A percentile compares a stretch with the other conserved stretches of the same genome.
Conservation (phyloP, 179 eudicot species). For the Beta lomatogona region DNA sequence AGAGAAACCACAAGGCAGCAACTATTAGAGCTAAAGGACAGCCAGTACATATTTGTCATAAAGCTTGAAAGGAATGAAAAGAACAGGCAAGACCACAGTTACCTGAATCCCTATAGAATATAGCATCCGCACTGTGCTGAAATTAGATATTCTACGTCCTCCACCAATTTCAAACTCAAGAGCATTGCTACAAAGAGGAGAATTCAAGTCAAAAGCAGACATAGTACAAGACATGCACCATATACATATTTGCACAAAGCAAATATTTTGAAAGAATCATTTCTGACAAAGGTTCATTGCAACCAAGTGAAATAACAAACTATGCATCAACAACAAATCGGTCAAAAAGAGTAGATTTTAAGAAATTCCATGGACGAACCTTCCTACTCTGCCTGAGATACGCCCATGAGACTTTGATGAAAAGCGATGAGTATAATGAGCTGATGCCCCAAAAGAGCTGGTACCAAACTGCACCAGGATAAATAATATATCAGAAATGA, state of each 20-base stretch:
- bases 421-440: conserved; percentile 78
- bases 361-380: conserved; percentile 47
- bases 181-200: conserved; percentile 53
- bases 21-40: background rate
- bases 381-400: conserved; percentile 81
- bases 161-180: conserved; percentile 97
- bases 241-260: background rate
- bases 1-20: background rate
- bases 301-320: background rate
- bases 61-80: background rate
- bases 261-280: background rate
- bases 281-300: background rate
- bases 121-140: conserved; percentile 86
- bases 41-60: background rate
- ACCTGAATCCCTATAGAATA: conserved; percentile 93
- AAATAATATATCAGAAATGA: conserved; percentile 10
- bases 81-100: conserved; percentile 10
- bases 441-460: conserved; percentile 82
- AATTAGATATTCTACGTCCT: conserved; percentile 84
- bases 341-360: background rate
- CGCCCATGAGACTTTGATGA: conserved; percentile 93
- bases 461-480: conserved; percentile 65
- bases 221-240: background rate
- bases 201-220: conserved; percentile 27
- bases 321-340: conserved; percentile 7